Conservation (phyloP, 305 asterid species). For the Solanum hybrid region DNA sequence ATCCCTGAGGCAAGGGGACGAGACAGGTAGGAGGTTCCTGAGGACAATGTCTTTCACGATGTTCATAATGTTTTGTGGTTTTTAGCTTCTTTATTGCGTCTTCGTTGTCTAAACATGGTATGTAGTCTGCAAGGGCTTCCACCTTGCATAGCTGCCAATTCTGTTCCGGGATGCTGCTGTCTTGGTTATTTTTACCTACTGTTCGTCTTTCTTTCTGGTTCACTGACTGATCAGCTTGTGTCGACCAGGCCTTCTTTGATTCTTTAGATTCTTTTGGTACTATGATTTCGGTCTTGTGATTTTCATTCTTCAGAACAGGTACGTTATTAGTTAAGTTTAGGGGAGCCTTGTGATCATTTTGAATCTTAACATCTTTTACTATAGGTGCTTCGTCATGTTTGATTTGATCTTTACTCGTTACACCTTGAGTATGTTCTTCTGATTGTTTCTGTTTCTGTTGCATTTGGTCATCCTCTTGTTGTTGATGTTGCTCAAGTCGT, state of each 20-base stretch:
- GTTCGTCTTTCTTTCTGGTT: constrained; percentile 61
- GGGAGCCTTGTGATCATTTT: neutral
- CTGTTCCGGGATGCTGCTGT: constrained; percentile 10
- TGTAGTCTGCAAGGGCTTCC: constrained; percentile 62
- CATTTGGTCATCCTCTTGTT: constrained; percentile 40
- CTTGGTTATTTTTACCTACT: constrained; percentile 28
- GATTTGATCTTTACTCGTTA: constrained; percentile 39
- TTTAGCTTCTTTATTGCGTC: constrained; percentile 42
- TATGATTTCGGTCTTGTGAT: constrained; percentile 5
- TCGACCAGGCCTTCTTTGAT: constrained; percentile 54
- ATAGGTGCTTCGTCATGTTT: constrained; percentile 40
- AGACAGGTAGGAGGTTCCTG: constrained; percentile 62
- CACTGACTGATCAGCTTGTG: constrained; percentile 61
- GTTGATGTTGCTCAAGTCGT: constrained; percentile 51
- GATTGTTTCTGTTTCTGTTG: constrained; percentile 17
- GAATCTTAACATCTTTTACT: neutral
- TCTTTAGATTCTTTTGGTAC: constrained; percentile 44
- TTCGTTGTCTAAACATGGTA: constrained; percentile 85
- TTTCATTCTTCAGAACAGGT: constrained; percentile 4
- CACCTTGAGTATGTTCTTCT: constrained; percentile 30
- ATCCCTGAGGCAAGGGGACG: constrained; percentile 64
- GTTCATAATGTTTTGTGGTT: constrained; percentile 52
- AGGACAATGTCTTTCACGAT: constrained; percentile 87
- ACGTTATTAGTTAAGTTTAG: neutral
- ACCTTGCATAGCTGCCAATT: constrained; percentile 64